Evolutionary conservation across 805 yeast genomes (phyloP).

Genomic region (Yarrowia bubula): DNA sequence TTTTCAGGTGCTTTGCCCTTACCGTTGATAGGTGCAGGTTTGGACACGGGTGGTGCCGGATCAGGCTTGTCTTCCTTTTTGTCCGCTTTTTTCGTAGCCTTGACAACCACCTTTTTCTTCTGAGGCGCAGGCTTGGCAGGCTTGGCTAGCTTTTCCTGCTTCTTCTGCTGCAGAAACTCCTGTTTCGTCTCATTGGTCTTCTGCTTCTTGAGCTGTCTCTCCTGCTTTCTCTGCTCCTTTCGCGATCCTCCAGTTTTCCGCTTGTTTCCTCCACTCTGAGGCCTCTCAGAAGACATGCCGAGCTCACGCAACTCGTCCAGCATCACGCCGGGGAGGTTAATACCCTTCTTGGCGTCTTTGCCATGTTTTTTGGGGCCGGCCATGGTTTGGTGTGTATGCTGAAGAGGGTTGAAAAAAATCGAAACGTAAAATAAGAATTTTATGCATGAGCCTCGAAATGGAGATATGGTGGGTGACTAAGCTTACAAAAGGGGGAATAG

Average conservation of each 20-base stretch:
- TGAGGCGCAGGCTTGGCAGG: background rate
- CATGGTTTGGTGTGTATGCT: background rate
- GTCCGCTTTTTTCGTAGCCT: background rate
- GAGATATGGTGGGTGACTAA: background rate
- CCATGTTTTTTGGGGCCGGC: background rate
- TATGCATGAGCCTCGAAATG: background rate
- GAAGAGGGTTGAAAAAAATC: background rate
- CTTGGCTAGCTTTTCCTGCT: background rate
- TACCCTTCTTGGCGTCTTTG: conserved; percentile 26
- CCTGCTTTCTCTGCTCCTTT: conserved; percentile 11
- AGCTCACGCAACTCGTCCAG: conserved; percentile 23
- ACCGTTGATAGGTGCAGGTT: background rate
- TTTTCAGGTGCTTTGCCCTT: background rate
- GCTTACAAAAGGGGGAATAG: background rate
- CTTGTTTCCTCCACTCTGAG: conserved; percentile 66
- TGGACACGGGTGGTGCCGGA: too few relatives aligned
- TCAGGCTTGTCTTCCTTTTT: background rate
- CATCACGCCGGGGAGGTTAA: conserved; percentile 21
- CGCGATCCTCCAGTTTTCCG: conserved; percentile 66
- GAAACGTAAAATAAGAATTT: background rate
- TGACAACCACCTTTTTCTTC: conserved; percentile 23
- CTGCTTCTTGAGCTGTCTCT: conserved; percentile 17
- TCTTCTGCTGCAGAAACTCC: background rate
- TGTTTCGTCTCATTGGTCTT: background rate
- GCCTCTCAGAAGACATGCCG: conserved; percentile 5